Evolutionary conservation across 805 yeast species (phyloP), one percentile per base, ranked within the genome.

Genomic region (Yueomyces sp.): DNA sequence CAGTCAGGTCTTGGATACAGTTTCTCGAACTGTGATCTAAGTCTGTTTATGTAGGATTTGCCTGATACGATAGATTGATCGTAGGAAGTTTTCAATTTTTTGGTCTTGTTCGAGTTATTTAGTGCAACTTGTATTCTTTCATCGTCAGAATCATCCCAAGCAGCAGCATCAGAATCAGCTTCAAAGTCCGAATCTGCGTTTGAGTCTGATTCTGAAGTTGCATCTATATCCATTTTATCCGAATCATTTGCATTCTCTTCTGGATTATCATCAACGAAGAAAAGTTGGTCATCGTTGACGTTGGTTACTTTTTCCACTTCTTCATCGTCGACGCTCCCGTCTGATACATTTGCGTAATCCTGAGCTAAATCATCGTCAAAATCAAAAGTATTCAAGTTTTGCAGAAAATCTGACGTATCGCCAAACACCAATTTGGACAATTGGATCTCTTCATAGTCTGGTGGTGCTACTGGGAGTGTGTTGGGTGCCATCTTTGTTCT

Each of bases 131-230:
- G 64, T 28, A 84, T 51, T 39, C 69, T 69, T 48, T 88, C 97
- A 60, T 92, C 98, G 55, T 88, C 97, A 45, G 94, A 81, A 64
- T 92, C 98, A 12, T 61, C 61, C 98, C 98, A 92, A 2, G 80
- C 86, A 44, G 69, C 69, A 8, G 51, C 52, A 3, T 55, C 62
- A 33, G 52, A 64, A n/a, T 55, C 64, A 3, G 61, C 64, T 2
- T 52, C 58, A 5, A 49, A 63, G 37, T 63, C 69, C 27, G 54
- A 63, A 29, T 56, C 66, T 12, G 47, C 37, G 11, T 42, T 58
- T 19, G 19, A 2, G 5, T 49, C 60, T 5, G 52, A 62, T 12
- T 55, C 70, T 3, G 71, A 77, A 19, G 19, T 19, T 19, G 19
- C 19, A 55, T 78, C 85, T 9, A 76, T 71, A 45, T 52, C 59